phyloP scores from a whole-genome alignment of 1,284 basidiomycete species.

The Sanghuangporus baumii region DNA sequence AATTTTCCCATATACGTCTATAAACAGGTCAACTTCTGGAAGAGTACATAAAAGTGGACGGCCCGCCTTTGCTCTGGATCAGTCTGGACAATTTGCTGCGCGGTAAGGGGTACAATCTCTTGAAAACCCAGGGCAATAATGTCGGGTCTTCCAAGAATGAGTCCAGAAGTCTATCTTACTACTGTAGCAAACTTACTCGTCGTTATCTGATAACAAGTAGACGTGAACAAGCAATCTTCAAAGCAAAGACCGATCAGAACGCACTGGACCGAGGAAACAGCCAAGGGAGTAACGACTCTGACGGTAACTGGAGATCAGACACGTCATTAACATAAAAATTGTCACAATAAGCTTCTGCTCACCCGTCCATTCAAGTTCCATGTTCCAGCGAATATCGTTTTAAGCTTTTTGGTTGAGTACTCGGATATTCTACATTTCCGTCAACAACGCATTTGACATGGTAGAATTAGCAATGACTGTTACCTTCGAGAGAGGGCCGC shows the following conservation, averaged over 20 bases:
- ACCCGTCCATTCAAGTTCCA: constrained; percentile 96
- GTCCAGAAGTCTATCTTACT: background rate
- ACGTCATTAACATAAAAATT: constrained; percentile 17
- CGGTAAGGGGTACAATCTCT: constrained; percentile 95
- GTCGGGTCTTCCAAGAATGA: constrained; percentile 58
- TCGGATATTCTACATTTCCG: constrained; percentile 56
- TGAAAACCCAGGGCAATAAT: constrained; percentile 93
- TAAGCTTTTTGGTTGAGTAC: constrained; percentile 77
- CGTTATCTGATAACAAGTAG: constrained; percentile 35
- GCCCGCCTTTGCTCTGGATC: constrained; percentile 87
- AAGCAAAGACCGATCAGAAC: constrained; percentile 25
- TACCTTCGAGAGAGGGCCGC: constrained; percentile 63
- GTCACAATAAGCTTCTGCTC: constrained; percentile 21
- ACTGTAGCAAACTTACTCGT: constrained; percentile 44
- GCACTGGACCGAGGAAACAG: constrained; percentile 76
- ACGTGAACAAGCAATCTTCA: background rate
- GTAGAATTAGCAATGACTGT: constrained; percentile 8
- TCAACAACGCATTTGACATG: background rate
- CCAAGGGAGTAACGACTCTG: constrained; percentile 86
- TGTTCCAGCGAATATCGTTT: constrained; percentile 82
- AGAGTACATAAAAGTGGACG: background rate
- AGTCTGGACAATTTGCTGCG: constrained; percentile 94
- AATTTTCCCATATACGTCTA: constrained; percentile 84
- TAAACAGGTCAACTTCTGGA: background rate
- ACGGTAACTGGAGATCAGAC: constrained; percentile 47